Base-by-base conservation (phyloP, 2,329 filamentous ascomycete genomes). In the Penicillium nordicum region DNA sequence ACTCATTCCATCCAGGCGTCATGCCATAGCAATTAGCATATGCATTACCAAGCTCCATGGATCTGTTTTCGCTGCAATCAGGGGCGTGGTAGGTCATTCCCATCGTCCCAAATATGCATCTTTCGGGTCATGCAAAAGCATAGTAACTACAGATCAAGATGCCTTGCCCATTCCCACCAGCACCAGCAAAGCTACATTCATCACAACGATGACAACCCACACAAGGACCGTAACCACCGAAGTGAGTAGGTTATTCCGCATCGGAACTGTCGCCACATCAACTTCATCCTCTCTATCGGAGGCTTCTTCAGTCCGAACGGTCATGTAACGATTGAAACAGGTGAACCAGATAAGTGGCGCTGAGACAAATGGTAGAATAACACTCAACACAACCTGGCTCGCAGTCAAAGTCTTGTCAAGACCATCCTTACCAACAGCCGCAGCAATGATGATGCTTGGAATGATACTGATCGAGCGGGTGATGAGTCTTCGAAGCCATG, bases 291-390 rank as follows among this genome's bases (percentile, higher is more conserved):
- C 69, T 16, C 63, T 67, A 4, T 66, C 69, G 32, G 47, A 51
- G 30, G 76, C 73, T 25, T 71, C 69, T 34, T 80, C 79, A 2
- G 80, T 74, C 55, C 74, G 71, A 6, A 90, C 88, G 9, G 84
- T 89, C 91, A 96, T 96, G 74, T 88, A 94, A 67, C 85, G 85
- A 63, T 85, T 83, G 42, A 87, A 81, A 64, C 88, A 90, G 0
- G 91, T 96, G 67, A 95, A 95, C 75, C 89, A 95, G 54, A 96
- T 88, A 32, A 96, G 76, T 1, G 91, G 91, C 1, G 90, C 89
- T 1, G 84, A 86, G n/a, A 93, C 84, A 68, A 96, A 92, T 0
- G 91, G 91, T 50, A 96, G 72, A 12, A 92, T 88, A 11, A 92
- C 82, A 65, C 87, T 90, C 14, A 96, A 79, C 0, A 84, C 88